A percentile compares a stretch with the other conserved stretches of the same genome.
Evolutionary conservation across 1,284 basidiomycete genomes (phyloP).

Genomic region (Heliocybe sulcata): DNA sequence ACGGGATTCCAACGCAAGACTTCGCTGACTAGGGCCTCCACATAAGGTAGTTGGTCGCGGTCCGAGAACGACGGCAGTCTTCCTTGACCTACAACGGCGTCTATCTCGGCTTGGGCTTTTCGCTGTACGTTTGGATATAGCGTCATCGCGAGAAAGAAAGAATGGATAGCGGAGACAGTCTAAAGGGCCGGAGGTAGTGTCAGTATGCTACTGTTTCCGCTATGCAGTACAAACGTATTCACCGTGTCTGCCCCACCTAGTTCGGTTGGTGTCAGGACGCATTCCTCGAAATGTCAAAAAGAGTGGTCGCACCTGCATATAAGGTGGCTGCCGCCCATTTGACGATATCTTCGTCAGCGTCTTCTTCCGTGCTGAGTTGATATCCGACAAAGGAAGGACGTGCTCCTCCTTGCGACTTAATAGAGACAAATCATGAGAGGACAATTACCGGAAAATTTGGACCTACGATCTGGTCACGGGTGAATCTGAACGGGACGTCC

Average conservation of each 20-base stretch:
- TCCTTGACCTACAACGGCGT: not conserved
- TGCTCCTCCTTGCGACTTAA: not conserved
- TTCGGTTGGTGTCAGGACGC: no score
- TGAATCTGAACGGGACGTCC: not conserved
- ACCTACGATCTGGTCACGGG: not conserved
- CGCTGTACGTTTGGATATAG: not conserved
- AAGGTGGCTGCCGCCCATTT: conserved; percentile 11
- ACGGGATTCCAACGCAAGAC: not conserved
- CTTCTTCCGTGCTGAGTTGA: not conserved
- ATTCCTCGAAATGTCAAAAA: no score
- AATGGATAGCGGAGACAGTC: not conserved
- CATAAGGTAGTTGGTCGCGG: not conserved
- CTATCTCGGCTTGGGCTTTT: not conserved
- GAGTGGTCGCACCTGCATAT: conserved; percentile 7
- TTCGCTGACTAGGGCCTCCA: not conserved
- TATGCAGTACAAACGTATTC: not conserved
- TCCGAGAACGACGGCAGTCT: not conserved
- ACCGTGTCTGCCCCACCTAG: not conserved
- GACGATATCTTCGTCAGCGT: conserved; percentile 7
- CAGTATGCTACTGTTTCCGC: no score
- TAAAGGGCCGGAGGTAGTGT: no score
- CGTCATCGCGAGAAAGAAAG: not conserved
- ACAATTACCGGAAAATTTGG: not conserved
- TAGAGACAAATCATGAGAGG: not conserved
- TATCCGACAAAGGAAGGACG: not conserved